These are phyloP conservation scores for Coniella vitis DNA, from an alignment of 2,329 filamentous ascomycete species.

Conservation along the genomic window DNA sequence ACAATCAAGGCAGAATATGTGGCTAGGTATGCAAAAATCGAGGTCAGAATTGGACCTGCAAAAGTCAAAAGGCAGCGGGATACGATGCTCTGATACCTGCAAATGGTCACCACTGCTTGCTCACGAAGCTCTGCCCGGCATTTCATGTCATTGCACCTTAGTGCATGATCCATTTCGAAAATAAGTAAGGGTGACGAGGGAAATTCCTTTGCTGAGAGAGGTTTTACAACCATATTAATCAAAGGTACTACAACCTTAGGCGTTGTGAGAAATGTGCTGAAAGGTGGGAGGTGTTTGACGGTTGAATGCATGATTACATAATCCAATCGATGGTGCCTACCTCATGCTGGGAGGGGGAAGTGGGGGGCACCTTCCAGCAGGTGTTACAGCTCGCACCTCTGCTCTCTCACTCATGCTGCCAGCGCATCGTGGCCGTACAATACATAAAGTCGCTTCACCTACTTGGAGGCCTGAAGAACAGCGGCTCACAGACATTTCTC, in stretches of 20 bases:
- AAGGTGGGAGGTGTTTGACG: background rate
- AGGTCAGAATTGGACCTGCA: background rate
- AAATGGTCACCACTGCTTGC: constrained; percentile 78
- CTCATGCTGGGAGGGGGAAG: background rate
- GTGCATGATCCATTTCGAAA: constrained; percentile 59
- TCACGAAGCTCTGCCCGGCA: constrained; percentile 65
- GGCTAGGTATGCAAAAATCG: constrained; percentile 44
- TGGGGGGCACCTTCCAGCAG: constrained; percentile 2
- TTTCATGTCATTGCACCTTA: constrained; percentile 74
- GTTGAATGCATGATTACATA: background rate
- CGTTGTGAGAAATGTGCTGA: too few relatives aligned
- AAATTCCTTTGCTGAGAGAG: too few relatives aligned
- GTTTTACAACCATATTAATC: too few relatives aligned
- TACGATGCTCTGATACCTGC: constrained; percentile 54
- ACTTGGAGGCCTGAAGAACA: background rate
- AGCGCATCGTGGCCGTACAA: constrained; percentile 3
- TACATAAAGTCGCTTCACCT: background rate
- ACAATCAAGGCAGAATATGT: constrained; percentile 79
- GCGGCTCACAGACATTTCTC: background rate
- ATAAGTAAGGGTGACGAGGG: too few relatives aligned
- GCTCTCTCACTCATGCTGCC: background rate
- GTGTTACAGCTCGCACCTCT: constrained; percentile 10
- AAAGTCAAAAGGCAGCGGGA: constrained; percentile 10
- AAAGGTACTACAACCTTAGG: too few relatives aligned
- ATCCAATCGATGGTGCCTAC: background rate